A percentile compares a stretch with the other conserved stretches of the same genome.
Evolutionary conservation across 441 rosid species (phyloP).

Genomic region (Erodium texanum): DNA sequence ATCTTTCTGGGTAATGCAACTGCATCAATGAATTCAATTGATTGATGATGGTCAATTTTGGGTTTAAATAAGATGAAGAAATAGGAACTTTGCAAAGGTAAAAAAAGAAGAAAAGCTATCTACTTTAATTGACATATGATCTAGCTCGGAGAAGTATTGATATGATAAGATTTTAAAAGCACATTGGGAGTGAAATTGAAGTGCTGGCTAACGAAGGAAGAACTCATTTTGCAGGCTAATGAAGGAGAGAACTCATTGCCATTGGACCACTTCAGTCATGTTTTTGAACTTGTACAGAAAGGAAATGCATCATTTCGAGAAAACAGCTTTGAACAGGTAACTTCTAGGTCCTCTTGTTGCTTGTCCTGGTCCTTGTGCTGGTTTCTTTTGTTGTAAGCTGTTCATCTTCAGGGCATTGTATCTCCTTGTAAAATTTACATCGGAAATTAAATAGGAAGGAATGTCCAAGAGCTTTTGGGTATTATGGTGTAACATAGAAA

Average conservation of each 20-base stretch:
- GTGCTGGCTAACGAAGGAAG: background rate
- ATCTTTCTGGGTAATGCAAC: background rate
- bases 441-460: background rate
- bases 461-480: background rate
- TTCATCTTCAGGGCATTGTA: background rate
- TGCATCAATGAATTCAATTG: constrained; percentile 1
- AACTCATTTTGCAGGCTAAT: background rate
- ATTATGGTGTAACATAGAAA: background rate
- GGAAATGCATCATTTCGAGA: constrained; percentile 8
- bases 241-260: constrained; percentile 10
- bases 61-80: background rate
- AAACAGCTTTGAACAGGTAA: constrained; percentile 8
- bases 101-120: background rate
- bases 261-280: constrained; percentile 3
- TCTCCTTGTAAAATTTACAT: background rate
- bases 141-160: background rate
- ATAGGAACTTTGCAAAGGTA: background rate
- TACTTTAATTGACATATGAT: background rate
- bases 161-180: background rate
- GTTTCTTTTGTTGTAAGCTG: background rate
- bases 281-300: constrained; percentile 5
- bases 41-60: background rate
- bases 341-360: background rate
- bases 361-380: background rate
- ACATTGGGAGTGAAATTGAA: background rate